Base-by-base conservation (phyloP, 768 basidiomycete species). In the Leccinum variicolor region DNA sequence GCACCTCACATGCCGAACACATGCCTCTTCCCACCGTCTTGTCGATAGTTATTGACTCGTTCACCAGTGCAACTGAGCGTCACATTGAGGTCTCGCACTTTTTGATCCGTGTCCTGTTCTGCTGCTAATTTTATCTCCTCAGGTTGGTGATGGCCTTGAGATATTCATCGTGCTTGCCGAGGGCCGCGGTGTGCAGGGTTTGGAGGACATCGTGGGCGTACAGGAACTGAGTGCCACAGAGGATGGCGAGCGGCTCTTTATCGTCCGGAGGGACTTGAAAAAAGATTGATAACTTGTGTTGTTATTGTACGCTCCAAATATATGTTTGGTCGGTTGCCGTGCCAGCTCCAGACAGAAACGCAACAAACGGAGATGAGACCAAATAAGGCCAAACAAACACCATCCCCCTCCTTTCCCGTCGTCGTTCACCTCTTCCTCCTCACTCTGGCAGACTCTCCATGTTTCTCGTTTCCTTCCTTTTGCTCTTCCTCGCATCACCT, bases 111-210 rank as follows among this genome's bases (percentile, higher is more conserved):
- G 45, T 39, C 3, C 2, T 55, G 13, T n/a, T 39, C 31, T 10
- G 8, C 28, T 55, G 39, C 56, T 65, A 9, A 63, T 25, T 36
- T 45, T 46, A 34, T 55, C 50, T 39, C 23, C 34, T 43, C 64
- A 92, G 90, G 95, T 99, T 61, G 96, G 96, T 46, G 96, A 98
- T 71, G 93, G 92, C 4, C 81, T 98, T 34, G 94, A 98, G 70
- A 90, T 96, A 61, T 96, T 88, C 67, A 81, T 98, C 55, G 87
- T 92, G 47, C 79, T 95, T 46, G 84, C 90, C 33, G 84, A 81
- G 66, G 88, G 81, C 43, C 84, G 85, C 29, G 77, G 78, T 31
- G 65, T 84, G 53, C 82, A 86, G 60, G 84, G 81, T 3, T 69
- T 90, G 55, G 83, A 83, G 63, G 76, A 70, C 46, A 60, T 86